These are phyloP conservation scores for Salicornia ramosissima DNA, from an alignment of 148 eudicot genomes.

Conservation along the genomic window DNA sequence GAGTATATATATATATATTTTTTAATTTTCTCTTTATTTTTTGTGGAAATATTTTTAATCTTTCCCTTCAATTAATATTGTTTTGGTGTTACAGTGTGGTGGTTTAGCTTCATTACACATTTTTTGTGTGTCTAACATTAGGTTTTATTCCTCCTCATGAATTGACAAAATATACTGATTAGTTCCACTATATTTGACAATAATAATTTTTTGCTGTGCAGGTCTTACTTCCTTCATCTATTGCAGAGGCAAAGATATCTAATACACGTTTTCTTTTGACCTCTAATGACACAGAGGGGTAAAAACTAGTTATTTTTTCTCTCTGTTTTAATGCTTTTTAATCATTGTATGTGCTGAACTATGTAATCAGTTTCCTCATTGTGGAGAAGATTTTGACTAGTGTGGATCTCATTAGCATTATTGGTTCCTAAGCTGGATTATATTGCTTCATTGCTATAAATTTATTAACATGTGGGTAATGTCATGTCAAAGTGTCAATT, in stretches of 20 bases:
- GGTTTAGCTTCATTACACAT: neutral
- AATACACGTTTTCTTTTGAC: conserved; percentile 46
- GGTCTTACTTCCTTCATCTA: conserved; percentile 36
- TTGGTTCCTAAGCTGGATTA: neutral
- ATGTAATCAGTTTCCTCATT: conserved; percentile 3
- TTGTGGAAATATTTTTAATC: too few species aligned
- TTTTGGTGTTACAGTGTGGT: too few species aligned
- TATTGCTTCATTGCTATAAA: neutral
- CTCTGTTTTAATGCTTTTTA: too few species aligned
- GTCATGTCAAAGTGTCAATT: too few species aligned
- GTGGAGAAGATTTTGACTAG: neutral
- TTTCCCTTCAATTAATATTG: too few species aligned
- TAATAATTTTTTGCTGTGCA: conserved; percentile 27
- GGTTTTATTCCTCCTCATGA: too few species aligned
- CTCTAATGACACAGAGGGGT: conserved; percentile 51
- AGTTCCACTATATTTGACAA: neutral
- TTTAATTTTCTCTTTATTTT: too few species aligned
- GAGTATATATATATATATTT: too few species aligned
- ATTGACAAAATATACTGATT: too few species aligned
- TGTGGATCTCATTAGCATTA: neutral
- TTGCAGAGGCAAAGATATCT: conserved; percentile 33
- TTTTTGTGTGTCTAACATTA: too few species aligned
- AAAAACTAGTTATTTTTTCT: conserved; percentile 12
- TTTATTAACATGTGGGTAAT: neutral
- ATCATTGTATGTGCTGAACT: conserved; percentile 1